Conservation (phyloP, 2,329 filamentous ascomycete species). For the Ampelomyces quisqualis region DNA sequence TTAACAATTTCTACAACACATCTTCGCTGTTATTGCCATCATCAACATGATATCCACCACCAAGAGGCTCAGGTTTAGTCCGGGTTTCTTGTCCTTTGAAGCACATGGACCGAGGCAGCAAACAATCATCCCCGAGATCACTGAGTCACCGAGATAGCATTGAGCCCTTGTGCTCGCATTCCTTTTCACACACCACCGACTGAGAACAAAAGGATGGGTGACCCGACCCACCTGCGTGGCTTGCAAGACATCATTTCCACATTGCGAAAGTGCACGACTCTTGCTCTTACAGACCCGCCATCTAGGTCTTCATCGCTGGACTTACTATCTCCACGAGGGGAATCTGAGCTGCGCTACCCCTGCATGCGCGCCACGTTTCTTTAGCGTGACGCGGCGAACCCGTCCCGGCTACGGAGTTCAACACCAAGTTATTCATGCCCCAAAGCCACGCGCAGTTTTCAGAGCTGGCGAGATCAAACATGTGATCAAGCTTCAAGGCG, state of each 20-base stretch:
- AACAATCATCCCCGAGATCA: too few relatives aligned
- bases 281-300: neutral
- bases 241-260: constrained; percentile 10
- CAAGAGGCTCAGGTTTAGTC: too few relatives aligned
- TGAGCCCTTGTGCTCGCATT: too few relatives aligned
- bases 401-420: neutral
- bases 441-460: constrained; percentile 17
- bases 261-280: neutral
- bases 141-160: too few relatives aligned
- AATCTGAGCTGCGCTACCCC: constrained; percentile 8
- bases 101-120: too few relatives aligned
- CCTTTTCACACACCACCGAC: too few relatives aligned
- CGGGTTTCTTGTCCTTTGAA: too few relatives aligned
- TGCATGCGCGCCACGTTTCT: constrained; percentile 3
- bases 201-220: too few relatives aligned
- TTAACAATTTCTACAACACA: too few relatives aligned
- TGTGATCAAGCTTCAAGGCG: constrained; percentile 5
- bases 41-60: too few relatives aligned
- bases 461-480: constrained; percentile 19
- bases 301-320: constrained; percentile 1
- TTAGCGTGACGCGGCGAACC: constrained; percentile 4
- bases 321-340: constrained; percentile 3
- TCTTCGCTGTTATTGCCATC: too few relatives aligned
- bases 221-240: too few relatives aligned
- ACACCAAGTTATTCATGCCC: constrained; percentile 4